Percentiles rank a stretch among this genome's conserved stretches.
These are phyloP conservation scores for Austroboletus eburneus DNA, from an alignment of 768 basidiomycete genomes.

Conservation along the genomic window DNA sequence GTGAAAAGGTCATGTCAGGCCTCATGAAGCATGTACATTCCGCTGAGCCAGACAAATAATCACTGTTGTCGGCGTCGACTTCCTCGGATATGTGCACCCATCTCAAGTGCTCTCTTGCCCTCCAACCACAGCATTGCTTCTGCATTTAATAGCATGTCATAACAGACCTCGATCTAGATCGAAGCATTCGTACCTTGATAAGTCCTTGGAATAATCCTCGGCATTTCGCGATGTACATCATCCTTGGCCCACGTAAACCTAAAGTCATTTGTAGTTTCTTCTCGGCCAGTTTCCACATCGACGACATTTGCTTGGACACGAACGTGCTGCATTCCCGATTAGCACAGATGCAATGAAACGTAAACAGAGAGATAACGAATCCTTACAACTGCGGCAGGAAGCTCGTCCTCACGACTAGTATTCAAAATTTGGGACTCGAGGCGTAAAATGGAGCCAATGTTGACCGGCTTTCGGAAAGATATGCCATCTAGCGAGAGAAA, in stretches of 20 bases:
- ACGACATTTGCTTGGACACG: constrained; percentile 70
- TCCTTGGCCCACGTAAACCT: constrained; percentile 67
- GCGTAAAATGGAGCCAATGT: constrained; percentile 78
- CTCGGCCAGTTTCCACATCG: constrained; percentile 58
- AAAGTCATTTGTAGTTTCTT: constrained; percentile 72
- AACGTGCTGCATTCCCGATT: constrained; percentile 50
- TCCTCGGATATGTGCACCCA: constrained; percentile 62
- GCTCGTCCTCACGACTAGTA: constrained; percentile 31
- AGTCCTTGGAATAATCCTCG: constrained; percentile 59
- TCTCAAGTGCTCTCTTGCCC: constrained; percentile 64
- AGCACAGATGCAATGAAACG: neutral
- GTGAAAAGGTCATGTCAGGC: too few species aligned
- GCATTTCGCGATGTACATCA: constrained; percentile 31
- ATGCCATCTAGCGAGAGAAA: constrained; percentile 81
- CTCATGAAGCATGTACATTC: too few species aligned
- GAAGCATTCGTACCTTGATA: constrained; percentile 49
- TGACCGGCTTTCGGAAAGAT: constrained; percentile 74
- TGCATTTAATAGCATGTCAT: constrained; percentile 23
- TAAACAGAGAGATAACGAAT: neutral
- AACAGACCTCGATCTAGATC: neutral
- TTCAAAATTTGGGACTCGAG: constrained; percentile 69
- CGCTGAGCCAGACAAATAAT: too few species aligned
- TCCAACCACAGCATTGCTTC: constrained; percentile 88
- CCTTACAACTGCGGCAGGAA: constrained; percentile 55
- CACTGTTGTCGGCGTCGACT: constrained; percentile 15